These are phyloP conservation scores for Periconia sp. DNA, from an alignment of 2,329 filamentous ascomycete genomes.

Conservation along the genomic window DNA sequence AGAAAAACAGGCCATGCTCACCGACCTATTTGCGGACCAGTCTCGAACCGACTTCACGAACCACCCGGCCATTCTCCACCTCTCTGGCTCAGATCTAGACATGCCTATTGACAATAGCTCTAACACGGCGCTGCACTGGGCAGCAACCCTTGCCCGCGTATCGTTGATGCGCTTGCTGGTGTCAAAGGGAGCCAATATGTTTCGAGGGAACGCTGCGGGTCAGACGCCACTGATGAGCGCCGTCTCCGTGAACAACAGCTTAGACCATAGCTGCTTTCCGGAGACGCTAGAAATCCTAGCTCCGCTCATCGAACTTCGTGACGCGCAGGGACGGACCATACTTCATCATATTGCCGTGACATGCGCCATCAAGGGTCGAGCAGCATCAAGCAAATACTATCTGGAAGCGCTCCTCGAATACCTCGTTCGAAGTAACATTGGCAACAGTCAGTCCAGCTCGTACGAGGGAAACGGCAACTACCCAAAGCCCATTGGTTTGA, in stretches of 20 bases:
- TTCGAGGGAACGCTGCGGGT: conserved; percentile 84
- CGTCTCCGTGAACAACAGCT: conserved; percentile 90
- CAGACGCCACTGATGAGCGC: conserved; percentile 94
- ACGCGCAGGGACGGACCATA: conserved; percentile 88
- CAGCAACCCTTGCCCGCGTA: conserved; percentile 87
- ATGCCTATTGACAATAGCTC: conserved; percentile 88
- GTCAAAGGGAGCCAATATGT: conserved; percentile 82
- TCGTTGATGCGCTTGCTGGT: conserved; percentile 82
- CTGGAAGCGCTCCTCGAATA: conserved; percentile 93
- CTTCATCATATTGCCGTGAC: conserved; percentile 96
- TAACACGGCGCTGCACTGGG: conserved; percentile 95
- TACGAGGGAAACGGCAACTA: conserved; percentile 60
- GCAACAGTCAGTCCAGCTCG: conserved; percentile 36
- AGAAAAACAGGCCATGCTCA: conserved; percentile 82
- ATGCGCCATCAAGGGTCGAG: conserved; percentile 91
- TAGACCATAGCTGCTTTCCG: conserved; percentile 88
- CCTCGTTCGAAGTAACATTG: conserved; percentile 75
- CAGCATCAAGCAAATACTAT: conserved; percentile 92
- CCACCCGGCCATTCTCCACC: conserved; percentile 76
- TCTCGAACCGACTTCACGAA: conserved; percentile 72
- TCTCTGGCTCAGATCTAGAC: conserved; percentile 83
- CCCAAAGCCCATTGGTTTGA: conserved; percentile 78
- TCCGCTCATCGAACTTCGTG: conserved; percentile 86
- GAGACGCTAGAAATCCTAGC: conserved; percentile 89
- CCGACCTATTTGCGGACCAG: conserved; percentile 66